Conservation (phyloP, 2,329 filamentous ascomycete species). For the Teratosphaeria pseudoeucalypti region DNA sequence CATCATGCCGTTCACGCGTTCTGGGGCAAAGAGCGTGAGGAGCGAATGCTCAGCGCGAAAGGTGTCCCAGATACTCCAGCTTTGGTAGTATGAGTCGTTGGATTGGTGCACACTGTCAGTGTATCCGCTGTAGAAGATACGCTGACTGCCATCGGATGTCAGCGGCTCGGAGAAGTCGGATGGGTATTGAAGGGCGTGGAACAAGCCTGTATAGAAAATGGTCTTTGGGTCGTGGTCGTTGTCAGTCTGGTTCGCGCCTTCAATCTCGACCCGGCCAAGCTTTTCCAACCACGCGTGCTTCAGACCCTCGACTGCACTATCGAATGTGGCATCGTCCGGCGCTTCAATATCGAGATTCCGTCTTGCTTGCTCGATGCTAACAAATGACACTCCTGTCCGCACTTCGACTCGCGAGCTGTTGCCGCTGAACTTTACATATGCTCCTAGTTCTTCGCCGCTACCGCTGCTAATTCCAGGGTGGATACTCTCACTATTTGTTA, state of each 20-base stretch:
- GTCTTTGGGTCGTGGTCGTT: conserved; percentile 33
- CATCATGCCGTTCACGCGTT: conserved; percentile 40
- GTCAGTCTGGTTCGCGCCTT: conserved; percentile 34
- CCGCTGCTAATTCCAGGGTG: conserved; percentile 12
- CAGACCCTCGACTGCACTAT: conserved; percentile 29
- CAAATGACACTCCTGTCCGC: conserved; percentile 38
- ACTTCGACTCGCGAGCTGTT: conserved; percentile 30
- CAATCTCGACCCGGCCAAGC: conserved; percentile 33
- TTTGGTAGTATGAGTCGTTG: conserved; percentile 40
- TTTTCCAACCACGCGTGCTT: conserved; percentile 39
- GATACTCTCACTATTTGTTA: conserved; percentile 22
- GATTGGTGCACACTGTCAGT: conserved; percentile 34
- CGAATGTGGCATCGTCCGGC: conserved; percentile 28
- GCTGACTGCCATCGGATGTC: conserved; percentile 9
- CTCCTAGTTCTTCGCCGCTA: conserved; percentile 30
- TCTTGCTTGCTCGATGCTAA: conserved; percentile 38
- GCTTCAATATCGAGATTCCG: conserved; percentile 37
- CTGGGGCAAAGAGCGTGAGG: conserved; percentile 36
- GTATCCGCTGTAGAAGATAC: conserved; percentile 38
- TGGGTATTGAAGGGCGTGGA: conserved; percentile 39
- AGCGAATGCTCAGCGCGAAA: conserved; percentile 40
- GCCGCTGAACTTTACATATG: conserved; percentile 31
- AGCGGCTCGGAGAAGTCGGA: conserved; percentile 39
- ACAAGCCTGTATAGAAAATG: conserved; percentile 38
- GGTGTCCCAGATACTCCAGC: conserved; percentile 43